Evolutionary conservation across 1,284 basidiomycete species (phyloP).

Genomic region (Cystobasidium slooffiae): DNA sequence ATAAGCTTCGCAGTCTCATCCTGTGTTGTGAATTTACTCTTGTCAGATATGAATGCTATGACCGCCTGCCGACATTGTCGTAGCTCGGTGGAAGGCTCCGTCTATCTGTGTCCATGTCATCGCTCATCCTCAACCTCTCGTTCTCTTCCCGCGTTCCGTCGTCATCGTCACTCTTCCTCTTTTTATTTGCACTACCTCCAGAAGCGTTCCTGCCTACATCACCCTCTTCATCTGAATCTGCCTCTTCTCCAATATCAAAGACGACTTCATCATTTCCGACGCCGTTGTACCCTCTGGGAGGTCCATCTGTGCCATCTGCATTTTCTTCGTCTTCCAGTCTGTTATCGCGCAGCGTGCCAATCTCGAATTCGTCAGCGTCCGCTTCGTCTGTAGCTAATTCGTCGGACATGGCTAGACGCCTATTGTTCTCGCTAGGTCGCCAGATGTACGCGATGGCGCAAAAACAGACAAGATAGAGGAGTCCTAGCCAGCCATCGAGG

Average conservation of each 20-base stretch:
- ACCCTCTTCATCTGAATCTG: conserved; percentile 40
- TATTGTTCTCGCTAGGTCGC: conserved; percentile 90
- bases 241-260: conserved; percentile 48
- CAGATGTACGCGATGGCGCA: conserved; percentile 84
- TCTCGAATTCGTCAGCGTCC: conserved; percentile 90
- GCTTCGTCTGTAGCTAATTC: conserved; percentile 85
- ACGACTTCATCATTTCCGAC: conserved; percentile 44
- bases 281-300: conserved; percentile 27
- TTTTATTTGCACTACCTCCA: background rate
- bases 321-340: conserved; percentile 42
- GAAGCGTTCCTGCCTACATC: conserved; percentile 18
- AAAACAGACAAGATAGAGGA: conserved; percentile 65
- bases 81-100: conserved; percentile 32
- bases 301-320: conserved; percentile 38
- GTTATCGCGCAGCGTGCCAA: conserved; percentile 68
- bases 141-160: conserved; percentile 12
- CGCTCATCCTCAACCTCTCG: conserved; percentile 12
- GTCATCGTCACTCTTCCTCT: background rate
- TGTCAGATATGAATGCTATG: background rate
- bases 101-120: conserved; percentile 6
- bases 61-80: conserved; percentile 4
- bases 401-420: conserved; percentile 84
- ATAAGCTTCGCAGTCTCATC: too few relatives aligned
- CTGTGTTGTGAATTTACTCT: too few relatives aligned
- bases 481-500: conserved; percentile 89